Base-by-base conservation (phyloP, 768 basidiomycete species). In the Rhodocollybia butyracea region DNA sequence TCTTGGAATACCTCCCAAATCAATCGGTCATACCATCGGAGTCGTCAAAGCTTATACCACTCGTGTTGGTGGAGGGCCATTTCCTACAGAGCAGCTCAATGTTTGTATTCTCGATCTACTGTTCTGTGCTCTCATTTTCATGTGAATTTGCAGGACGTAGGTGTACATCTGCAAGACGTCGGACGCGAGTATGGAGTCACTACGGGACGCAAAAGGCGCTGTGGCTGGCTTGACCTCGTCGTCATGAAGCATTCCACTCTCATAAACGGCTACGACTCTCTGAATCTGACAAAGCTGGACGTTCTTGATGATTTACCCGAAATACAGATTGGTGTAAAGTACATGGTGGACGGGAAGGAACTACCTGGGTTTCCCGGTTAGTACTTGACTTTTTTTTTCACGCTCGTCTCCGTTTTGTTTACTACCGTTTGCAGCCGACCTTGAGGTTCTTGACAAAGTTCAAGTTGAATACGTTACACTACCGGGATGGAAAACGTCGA, bases 1-100 rank as follows among this genome's bases (percentile, higher is more conserved):
- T 31, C 84, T 99, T n/a, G 97, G 94, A 50, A 88, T 99, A 46
- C 96, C 97, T 2, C 94, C 97, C 5, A 87, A 87, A 72, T 72
- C 81, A 60, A 86, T 99, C 59, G 91, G 89, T n/a, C 83, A 84
- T 46, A 78, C 86, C 24, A 88, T 95, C 61, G 97, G 97, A 43
- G 97, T 99, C 57, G 78, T 98, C 67, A 99, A 98, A 71, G 97
- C 97, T 0, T 99, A 99, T 70, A 98, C 97, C 17, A 98, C 97
- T 1, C 84, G 97, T 26, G 97, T 99, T 22, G 97, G 97, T n/a
- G 92, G 94, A 36, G 97, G 97, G 0, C 97, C 97, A 3, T 98
- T 99, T 80, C 94, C 97, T 7, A 93, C 91, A 0, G 97, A 99
- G 70, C 91, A 94, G 68, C 80, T 97, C 54, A 89, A 94, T 70